Percentiles rank a stretch among this genome's conserved stretches.
These are phyloP conservation scores for Starmerella bacillaris DNA, from an alignment of 805 yeast genomes.

Conservation along the genomic window DNA sequence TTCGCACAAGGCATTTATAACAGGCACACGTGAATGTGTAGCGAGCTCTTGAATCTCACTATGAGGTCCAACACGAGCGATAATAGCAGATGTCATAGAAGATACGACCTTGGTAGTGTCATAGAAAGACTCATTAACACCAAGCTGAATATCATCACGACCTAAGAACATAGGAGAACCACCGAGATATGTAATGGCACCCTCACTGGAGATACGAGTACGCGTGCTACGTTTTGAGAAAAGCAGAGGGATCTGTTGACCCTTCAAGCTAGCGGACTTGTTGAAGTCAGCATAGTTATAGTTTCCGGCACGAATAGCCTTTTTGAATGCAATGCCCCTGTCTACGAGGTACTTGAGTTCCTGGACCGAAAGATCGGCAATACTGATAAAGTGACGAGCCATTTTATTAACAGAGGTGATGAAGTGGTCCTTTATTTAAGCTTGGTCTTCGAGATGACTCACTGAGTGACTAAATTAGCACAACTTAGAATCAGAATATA, in stretches of 20 bases:
- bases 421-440: too few relatives aligned
- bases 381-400: slow-evolving; percentile 53
- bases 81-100: slow-evolving; percentile 90
- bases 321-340: slow-evolving; percentile 55
- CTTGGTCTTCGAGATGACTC: too few relatives aligned
- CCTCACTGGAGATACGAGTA: slow-evolving; percentile 86
- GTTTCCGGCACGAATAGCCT: slow-evolving; percentile 17
- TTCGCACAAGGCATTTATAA: slow-evolving; percentile 86
- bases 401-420: too few relatives aligned
- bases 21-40: slow-evolving; percentile 68
- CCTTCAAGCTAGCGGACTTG: slow-evolving; percentile 43
- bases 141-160: slow-evolving; percentile 88
- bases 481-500: too few relatives aligned
- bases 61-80: slow-evolving; percentile 87
- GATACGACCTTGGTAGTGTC: slow-evolving; percentile 81
- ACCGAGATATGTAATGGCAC: slow-evolving; percentile 82
- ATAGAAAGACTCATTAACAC: slow-evolving; percentile 78
- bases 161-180: slow-evolving; percentile 95
- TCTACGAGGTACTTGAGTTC: slow-evolving; percentile 58
- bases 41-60: slow-evolving; percentile 64
- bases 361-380: slow-evolving; percentile 51
- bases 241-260: slow-evolving; percentile 65
- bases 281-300: slow-evolving; percentile 28
- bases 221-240: slow-evolving; percentile 89
- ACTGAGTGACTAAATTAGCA: too few relatives aligned